Conservation (phyloP, 2,329 filamentous ascomycete species). For the Ceratocystis destructans region DNA sequence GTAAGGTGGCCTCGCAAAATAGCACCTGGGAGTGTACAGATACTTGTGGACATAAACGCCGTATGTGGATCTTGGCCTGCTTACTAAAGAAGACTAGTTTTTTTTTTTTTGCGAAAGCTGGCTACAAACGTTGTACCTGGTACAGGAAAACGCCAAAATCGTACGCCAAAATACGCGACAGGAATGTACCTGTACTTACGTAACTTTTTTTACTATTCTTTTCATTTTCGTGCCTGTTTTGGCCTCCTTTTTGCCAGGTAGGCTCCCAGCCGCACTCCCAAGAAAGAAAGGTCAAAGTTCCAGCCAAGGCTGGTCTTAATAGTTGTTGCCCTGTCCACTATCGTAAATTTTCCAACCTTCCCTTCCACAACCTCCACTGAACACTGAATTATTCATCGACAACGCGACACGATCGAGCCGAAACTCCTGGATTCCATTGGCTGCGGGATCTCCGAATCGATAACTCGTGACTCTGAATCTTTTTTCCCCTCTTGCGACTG, state of each 20-base stretch:
- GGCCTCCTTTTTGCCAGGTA: conserved; percentile 17
- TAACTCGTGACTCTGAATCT: conserved; percentile 10
- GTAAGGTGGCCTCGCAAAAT: background rate
- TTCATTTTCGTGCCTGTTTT: background rate
- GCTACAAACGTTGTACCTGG: conserved; percentile 3
- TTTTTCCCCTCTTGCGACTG: background rate
- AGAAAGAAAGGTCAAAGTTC: conserved; percentile 16
- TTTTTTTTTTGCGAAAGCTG: background rate
- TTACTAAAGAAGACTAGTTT: background rate
- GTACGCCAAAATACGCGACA: background rate
- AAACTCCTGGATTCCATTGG: conserved; percentile 15
- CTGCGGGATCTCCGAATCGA: conserved; percentile 18
- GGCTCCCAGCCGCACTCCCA: conserved; percentile 16
- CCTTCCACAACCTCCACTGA: conserved; percentile 15
- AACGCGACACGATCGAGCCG: conserved; percentile 18
- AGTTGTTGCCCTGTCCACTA: conserved; percentile 17
- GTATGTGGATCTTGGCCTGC: background rate
- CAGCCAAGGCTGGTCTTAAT: conserved; percentile 18
- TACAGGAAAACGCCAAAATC: conserved; percentile 12
- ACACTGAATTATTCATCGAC: conserved; percentile 11
- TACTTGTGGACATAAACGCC: background rate
- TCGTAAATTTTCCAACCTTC: conserved; percentile 20
- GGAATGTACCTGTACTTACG: conserved; percentile 11
- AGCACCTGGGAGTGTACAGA: background rate
- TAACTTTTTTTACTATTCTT: background rate